phyloP scores from a whole-genome alignment of 139 green algal genomes.

The Ostreobium quekettii region DNA sequence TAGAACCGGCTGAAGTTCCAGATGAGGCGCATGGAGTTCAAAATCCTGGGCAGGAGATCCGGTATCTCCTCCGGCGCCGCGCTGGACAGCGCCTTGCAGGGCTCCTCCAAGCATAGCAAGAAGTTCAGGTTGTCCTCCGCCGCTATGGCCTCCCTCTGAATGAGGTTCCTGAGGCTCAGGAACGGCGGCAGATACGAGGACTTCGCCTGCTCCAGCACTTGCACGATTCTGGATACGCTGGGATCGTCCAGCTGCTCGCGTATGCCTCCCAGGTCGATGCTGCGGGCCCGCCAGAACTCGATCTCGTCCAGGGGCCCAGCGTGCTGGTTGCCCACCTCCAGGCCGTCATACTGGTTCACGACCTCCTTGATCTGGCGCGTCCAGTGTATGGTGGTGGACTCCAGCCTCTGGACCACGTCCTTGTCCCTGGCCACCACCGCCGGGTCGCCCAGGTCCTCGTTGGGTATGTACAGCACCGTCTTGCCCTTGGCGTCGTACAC shows the following conservation, averaged over 20 bases:
- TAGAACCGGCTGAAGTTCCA: conserved; percentile 77
- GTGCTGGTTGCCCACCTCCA: conserved; percentile 28
- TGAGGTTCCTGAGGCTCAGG: conserved; percentile 56
- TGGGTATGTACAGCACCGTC: conserved; percentile 59
- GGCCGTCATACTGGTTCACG: conserved; percentile 44
- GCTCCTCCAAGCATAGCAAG: conserved; percentile 61
- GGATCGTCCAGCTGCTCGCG: conserved; percentile 47
- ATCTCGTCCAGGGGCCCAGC: conserved; percentile 71
- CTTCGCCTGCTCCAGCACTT: conserved; percentile 58
- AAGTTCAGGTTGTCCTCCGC: conserved; percentile 80
- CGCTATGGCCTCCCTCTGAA: conserved; percentile 62
- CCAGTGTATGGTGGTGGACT: conserved; percentile 78
- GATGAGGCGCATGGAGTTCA: conserved; percentile 74
- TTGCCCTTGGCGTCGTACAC: conserved; percentile 43
- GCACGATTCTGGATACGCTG: conserved; percentile 41
- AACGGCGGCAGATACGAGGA: conserved; percentile 68
- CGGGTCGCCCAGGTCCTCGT: conserved; percentile 23
- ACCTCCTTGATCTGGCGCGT: conserved; percentile 77
- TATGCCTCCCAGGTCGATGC: conserved; percentile 63
- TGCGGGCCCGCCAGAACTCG: conserved; percentile 71
- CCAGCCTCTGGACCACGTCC: conserved; percentile 74
- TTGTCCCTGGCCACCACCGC: conserved; percentile 36
- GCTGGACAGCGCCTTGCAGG: conserved; percentile 45
- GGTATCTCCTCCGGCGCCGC: conserved; percentile 51
- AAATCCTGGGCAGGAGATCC: conserved; percentile 53